phyloP scores from a whole-genome alignment of 2,329 filamentous ascomycete genomes.

The Fusarium cicatricum region DNA sequence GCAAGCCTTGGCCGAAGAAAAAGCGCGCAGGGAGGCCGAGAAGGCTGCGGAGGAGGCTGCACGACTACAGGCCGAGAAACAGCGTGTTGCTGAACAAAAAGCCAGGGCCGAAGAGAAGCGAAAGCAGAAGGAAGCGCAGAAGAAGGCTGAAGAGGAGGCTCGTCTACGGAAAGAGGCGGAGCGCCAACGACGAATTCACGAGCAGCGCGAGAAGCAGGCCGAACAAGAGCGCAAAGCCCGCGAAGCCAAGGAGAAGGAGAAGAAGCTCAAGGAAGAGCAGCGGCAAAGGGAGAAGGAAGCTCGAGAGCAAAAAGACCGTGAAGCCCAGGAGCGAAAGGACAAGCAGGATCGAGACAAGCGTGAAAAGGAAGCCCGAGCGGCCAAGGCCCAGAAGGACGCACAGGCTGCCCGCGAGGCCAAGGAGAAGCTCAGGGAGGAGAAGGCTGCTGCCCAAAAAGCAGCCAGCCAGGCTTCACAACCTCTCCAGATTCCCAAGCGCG shows the following conservation, averaged over 20 bases:
- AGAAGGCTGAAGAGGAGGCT: conserved; percentile 90
- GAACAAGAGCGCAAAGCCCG: conserved; percentile 84
- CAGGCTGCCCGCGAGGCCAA: conserved; percentile 58
- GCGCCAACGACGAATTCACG: conserved; percentile 77
- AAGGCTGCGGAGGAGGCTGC: conserved; percentile 87
- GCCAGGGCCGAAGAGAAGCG: conserved; percentile 88
- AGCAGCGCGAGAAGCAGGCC: conserved; percentile 85
- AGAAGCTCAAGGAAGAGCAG: conserved; percentile 84
- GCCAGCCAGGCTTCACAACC: conserved; percentile 49
- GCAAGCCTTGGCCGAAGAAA: conserved; percentile 88
- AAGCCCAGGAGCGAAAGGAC: conserved; percentile 69
- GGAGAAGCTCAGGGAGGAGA: conserved; percentile 75
- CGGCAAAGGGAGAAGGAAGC: conserved; percentile 81
- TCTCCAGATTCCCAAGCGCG: conserved; percentile 50
- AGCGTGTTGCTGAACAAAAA: conserved; percentile 81
- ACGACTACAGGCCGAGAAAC: conserved; percentile 76
- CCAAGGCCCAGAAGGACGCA: conserved; percentile 67
- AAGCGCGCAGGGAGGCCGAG: conserved; percentile 85
- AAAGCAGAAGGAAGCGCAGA: conserved; percentile 89
- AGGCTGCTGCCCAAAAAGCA: conserved; percentile 46
- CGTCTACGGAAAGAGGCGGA: conserved; percentile 85
- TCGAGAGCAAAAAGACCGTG: conserved; percentile 74
- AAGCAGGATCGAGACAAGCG: conserved; percentile 71
- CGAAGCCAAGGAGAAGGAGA: conserved; percentile 72
- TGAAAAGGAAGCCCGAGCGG: conserved; percentile 64